Evolutionary conservation across 495 filamentous ascomycete species (phyloP).

Genomic region (Hypoxylon perforatum): DNA sequence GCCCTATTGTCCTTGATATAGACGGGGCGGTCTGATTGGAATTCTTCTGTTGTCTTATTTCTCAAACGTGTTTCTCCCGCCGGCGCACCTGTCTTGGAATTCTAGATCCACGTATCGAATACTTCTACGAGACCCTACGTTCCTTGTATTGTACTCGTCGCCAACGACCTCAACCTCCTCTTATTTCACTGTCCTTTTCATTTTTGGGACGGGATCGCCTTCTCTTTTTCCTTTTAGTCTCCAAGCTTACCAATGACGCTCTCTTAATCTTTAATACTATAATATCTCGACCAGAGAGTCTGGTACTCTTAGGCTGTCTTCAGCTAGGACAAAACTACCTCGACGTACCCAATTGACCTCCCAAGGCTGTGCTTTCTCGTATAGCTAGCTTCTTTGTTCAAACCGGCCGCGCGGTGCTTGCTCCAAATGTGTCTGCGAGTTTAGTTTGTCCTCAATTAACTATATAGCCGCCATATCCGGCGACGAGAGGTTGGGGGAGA

Average conservation of each 20-base stretch:
- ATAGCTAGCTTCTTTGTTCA: constrained; percentile 19
- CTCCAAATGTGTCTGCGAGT: constrained; percentile 25
- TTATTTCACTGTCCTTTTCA: constrained; percentile 13
- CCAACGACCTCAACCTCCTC: constrained; percentile 30
- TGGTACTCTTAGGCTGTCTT: constrained; percentile 46
- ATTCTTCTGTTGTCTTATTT: constrained; percentile 35
- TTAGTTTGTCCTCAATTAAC: constrained; percentile 26
- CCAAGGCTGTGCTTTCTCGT: constrained; percentile 8
- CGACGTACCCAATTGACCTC: constrained; percentile 29
- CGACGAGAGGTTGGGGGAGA: constrained; percentile 23
- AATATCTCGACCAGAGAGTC: constrained; percentile 51
- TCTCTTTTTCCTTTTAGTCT: constrained; percentile 17
- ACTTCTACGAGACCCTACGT: constrained; percentile 42
- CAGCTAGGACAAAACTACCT: constrained; percentile 26
- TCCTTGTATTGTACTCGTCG: constrained; percentile 36
- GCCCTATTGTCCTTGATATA: constrained; percentile 38
- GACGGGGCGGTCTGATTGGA: constrained; percentile 33
- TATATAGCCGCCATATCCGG: constrained; percentile 18
- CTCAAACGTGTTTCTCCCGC: constrained; percentile 34
- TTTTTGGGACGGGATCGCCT: constrained; percentile 14
- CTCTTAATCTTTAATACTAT: constrained; percentile 52
- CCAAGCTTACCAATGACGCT: constrained; percentile 46
- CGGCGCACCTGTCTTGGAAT: constrained; percentile 47
- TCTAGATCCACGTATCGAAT: constrained; percentile 39
- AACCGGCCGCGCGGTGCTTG: constrained; percentile 13